A percentile compares a stretch with the other conserved stretches of the same genome.
These are phyloP conservation scores for Biscogniauxia mediterranea DNA, from an alignment of 2,329 filamentous ascomycete species.

Conservation along the genomic window DNA sequence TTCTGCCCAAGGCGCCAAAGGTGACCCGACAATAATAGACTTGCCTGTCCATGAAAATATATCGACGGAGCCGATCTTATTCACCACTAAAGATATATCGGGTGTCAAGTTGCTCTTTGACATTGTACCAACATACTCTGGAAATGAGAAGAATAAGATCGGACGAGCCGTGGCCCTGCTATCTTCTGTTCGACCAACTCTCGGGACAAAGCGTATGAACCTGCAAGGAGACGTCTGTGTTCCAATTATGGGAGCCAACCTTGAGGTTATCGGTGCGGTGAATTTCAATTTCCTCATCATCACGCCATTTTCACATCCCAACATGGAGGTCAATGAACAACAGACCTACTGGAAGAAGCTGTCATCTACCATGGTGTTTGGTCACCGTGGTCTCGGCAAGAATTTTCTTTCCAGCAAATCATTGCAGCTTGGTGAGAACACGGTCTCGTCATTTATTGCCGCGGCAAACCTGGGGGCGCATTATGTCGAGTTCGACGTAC, in stretches of 20 bases:
- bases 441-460: conserved; percentile 90
- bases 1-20: conserved; percentile 78
- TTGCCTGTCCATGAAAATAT: conserved; percentile 92
- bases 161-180: conserved; percentile 86
- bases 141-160: conserved; percentile 82
- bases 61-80: conserved; percentile 88
- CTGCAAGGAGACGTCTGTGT: conserved; percentile 90
- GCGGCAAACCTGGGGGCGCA: conserved; percentile 87
- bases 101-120: conserved; percentile 93
- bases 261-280: conserved; percentile 90
- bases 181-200: conserved; percentile 76
- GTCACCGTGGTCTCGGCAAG: conserved; percentile 78
- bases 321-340: conserved; percentile 85
- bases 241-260: conserved; percentile 78
- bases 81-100: conserved; percentile 72
- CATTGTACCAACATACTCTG: conserved; percentile 92
- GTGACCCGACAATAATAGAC: conserved; percentile 87
- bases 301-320: conserved; percentile 89
- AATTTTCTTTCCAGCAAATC: conserved; percentile 82
- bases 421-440: conserved; percentile 94
- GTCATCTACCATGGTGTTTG: conserved; percentile 79
- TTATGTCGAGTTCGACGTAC: conserved; percentile 80
- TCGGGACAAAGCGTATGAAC: conserved; percentile 85
- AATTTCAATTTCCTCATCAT: conserved; percentile 98
- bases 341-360: conserved; percentile 97